These are phyloP conservation scores for Monilinia vaccinii-corymbosi DNA, from an alignment of 2,329 filamentous ascomycete genomes.

Conservation along the genomic window DNA sequence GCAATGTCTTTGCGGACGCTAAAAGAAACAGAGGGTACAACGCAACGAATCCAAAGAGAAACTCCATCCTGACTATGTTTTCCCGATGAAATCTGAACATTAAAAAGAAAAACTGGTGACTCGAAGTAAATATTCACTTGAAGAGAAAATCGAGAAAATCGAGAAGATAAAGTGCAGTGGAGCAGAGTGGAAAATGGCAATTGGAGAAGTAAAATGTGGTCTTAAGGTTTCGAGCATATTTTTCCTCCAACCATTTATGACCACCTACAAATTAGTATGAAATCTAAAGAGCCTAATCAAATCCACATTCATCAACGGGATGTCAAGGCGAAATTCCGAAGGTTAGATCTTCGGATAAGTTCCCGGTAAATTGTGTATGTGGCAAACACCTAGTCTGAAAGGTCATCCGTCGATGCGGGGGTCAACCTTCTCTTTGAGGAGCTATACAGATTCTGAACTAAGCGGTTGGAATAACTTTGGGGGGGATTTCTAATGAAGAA, in stretches of 20 bases:
- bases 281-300: not conserved
- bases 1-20: not conserved
- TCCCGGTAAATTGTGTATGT: not conserved
- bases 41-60: not conserved
- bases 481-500: not conserved
- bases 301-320: not conserved
- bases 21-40: not conserved
- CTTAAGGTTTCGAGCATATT: constrained; percentile 3
- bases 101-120: not conserved
- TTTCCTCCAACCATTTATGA: constrained; percentile 5
- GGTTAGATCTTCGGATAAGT: not conserved
- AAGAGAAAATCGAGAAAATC: not conserved
- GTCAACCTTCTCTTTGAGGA: not conserved
- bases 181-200: not conserved
- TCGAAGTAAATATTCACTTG: not conserved
- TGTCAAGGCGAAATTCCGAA: not conserved
- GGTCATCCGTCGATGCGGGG: not conserved
- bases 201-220: constrained; percentile 15
- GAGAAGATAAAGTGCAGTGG: not conserved
- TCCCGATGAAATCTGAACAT: not conserved
- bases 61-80: constrained; percentile 12
- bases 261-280: too few species aligned
- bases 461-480: not conserved
- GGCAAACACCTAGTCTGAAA: not conserved
- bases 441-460: not conserved